Evolutionary conservation across 1,139 yeast genomes (phyloP).

Genomic region (Torulaspora globosa): DNA sequence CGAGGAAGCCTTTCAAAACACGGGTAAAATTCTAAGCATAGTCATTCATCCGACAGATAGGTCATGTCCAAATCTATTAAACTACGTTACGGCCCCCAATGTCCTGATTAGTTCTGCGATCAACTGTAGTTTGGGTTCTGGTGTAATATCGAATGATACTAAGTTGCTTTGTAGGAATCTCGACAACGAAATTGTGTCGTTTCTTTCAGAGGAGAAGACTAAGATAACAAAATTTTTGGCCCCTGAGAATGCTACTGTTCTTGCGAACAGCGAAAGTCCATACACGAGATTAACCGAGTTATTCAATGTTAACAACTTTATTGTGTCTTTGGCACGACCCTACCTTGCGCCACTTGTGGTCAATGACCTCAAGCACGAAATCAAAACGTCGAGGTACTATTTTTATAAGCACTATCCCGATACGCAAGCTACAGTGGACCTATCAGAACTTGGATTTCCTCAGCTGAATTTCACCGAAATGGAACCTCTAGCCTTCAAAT

Average conservation of each 20-base stretch:
- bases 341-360: slow-evolving; percentile 85
- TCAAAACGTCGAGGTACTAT: slow-evolving; percentile 39
- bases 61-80: slow-evolving; percentile 66
- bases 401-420: slow-evolving; percentile 37
- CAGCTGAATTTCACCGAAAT: slow-evolving; percentile 37
- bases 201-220: slow-evolving; percentile 26
- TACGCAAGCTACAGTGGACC: slow-evolving; percentile 22
- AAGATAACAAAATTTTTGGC: slow-evolving; percentile 39
- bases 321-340: slow-evolving; percentile 87
- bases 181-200: slow-evolving; percentile 51
- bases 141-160: slow-evolving; percentile 58
- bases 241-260: slow-evolving; percentile 43
- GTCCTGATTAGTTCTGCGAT: slow-evolving; percentile 81
- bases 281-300: slow-evolving; percentile 85
- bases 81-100: slow-evolving; percentile 91
- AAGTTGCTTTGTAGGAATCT: slow-evolving; percentile 66
- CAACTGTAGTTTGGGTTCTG: slow-evolving; percentile 59
- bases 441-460: slow-evolving; percentile 29
- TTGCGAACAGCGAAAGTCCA: slow-evolving; percentile 52
- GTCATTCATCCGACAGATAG: slow-evolving; percentile 82
- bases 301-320: slow-evolving; percentile 88
- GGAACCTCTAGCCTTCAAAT: slow-evolving; percentile 45
- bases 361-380: slow-evolving; percentile 69
- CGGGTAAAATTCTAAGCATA: slow-evolving; percentile 78
- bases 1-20: slow-evolving; percentile 85